Evolutionary conservation across 1,139 yeast genomes (phyloP).

Genomic region (Saccharomyces pastorianus): DNA sequence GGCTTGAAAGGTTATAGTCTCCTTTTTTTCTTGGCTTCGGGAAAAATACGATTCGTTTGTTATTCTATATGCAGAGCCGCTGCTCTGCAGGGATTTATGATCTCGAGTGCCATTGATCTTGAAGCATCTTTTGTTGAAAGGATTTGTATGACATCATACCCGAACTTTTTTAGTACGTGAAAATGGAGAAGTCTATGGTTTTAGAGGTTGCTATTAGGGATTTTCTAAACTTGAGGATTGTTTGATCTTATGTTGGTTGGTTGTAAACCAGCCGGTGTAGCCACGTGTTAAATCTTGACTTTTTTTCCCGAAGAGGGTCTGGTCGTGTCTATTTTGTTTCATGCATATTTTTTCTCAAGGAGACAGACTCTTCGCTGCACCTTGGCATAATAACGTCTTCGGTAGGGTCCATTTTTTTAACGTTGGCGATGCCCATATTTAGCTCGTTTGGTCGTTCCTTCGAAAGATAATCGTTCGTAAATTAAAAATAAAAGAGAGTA

Average conservation of each 20-base stretch:
- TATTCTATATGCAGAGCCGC: background rate
- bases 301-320: background rate
- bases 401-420: background rate
- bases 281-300: background rate
- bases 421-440: background rate
- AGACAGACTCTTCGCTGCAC: background rate
- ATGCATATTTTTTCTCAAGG: background rate
- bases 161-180: background rate
- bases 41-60: background rate
- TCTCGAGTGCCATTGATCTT: background rate
- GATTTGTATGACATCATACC: background rate
- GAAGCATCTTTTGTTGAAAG: background rate
- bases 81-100: background rate
- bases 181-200: background rate
- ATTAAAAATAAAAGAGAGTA: background rate
- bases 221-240: background rate
- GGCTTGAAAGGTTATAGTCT: background rate
- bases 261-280: background rate
- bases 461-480: background rate
- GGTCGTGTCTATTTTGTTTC: background rate
- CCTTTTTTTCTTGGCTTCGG: background rate
- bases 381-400: background rate
- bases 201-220: background rate
- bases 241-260: background rate
- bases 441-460: background rate